phyloP scores from a whole-genome alignment of 371 early-diverging fungal species.

The Mucor saturninus region DNA sequence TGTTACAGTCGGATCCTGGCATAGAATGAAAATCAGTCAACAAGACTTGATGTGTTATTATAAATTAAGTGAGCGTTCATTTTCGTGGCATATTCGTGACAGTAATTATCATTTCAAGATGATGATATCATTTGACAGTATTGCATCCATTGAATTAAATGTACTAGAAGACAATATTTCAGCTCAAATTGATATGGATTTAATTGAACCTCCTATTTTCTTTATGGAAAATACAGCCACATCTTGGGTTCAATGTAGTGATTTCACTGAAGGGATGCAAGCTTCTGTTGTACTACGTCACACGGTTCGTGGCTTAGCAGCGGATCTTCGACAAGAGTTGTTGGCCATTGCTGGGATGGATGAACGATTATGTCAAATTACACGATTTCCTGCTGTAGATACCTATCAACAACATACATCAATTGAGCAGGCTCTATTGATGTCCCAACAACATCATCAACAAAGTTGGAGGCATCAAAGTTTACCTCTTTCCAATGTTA shows the following conservation, averaged over 20 bases:
- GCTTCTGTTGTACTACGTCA: constrained; percentile 69
- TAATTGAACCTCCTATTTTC: constrained; percentile 66
- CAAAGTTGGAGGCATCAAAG: constrained; percentile 46
- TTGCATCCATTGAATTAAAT: constrained; percentile 35
- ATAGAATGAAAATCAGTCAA: constrained; percentile 66
- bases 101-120: constrained; percentile 74
- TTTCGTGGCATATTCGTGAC: constrained; percentile 77
- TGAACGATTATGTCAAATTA: constrained; percentile 40
- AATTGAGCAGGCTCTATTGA: constrained; percentile 24
- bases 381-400: constrained; percentile 31
- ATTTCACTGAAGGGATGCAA: constrained; percentile 80
- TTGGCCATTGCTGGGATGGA: constrained; percentile 39
- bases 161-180: constrained; percentile 46
- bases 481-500: constrained; percentile 30
- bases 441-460: constrained; percentile 9
- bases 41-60: constrained; percentile 68
- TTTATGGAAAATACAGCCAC: constrained; percentile 56
- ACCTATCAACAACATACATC: constrained; percentile 3
- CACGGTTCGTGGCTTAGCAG: constrained; percentile 63
- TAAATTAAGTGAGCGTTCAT: constrained; percentile 52
- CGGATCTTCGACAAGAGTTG: constrained; percentile 57
- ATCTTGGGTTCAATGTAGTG: constrained; percentile 73
- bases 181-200: constrained; percentile 62
- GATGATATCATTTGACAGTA: constrained; percentile 53
- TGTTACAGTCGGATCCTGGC: constrained; percentile 78